Evolutionary conservation across 176 grass and related monocot genomes (phyloP).

Genomic region (bread wheat (Triticum aestivum)): DNA sequence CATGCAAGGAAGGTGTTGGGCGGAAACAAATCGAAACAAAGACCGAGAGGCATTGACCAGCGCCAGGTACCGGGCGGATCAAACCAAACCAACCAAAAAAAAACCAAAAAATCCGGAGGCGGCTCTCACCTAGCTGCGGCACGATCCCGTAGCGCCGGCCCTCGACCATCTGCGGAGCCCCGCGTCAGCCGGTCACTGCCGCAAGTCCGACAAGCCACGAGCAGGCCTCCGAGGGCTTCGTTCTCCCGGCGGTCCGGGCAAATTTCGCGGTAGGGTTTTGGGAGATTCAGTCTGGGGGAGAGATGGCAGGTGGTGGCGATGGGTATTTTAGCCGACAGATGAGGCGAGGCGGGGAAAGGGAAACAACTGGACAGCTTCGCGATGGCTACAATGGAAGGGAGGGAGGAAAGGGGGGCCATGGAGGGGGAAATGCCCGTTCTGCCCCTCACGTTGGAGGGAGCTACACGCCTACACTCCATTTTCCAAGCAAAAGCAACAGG

Average conservation of each 20-base stretch:
- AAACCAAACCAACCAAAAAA: neutral
- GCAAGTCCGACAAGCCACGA: neutral
- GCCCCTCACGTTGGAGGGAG: neutral
- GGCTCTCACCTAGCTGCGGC: conserved; percentile 67
- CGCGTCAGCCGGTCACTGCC: neutral
- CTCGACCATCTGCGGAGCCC: conserved; percentile 50
- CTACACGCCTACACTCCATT: no score
- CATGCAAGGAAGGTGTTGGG: neutral
- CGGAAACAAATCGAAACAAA: conserved; percentile 27
- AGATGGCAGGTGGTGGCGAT: neutral
- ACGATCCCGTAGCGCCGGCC: conserved; percentile 62
- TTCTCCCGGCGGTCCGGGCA: neutral
- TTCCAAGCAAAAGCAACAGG: no score
- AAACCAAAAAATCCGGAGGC: neutral
- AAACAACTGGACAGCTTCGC: conserved; percentile 6
- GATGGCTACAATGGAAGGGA: neutral
- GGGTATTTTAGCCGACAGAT: neutral
- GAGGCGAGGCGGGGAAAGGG: neutral
- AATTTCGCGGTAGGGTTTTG: conserved; percentile 15
- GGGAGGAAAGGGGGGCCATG: neutral
- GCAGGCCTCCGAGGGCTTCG: neutral
- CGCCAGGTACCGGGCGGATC: neutral
- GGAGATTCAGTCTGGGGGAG: neutral
- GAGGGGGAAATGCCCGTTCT: conserved; percentile 12
- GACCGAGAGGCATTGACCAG: conserved; percentile 35